Evolutionary conservation across 2,329 filamentous ascomycete genomes (phyloP).

Genomic region (Tolypocladium paradoxum): DNA sequence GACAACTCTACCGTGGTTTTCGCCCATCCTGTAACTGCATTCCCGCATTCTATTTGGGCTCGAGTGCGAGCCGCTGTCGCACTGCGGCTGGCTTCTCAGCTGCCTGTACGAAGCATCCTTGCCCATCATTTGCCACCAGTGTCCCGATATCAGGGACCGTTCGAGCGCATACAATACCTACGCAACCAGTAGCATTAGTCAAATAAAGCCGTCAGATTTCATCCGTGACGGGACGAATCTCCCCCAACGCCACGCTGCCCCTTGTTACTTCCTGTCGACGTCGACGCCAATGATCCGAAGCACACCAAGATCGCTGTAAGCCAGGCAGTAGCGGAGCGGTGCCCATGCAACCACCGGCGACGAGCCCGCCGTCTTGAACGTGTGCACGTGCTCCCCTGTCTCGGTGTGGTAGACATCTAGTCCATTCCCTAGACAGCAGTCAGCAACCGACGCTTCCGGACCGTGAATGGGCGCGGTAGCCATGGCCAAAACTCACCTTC

Average conservation of each 20-base stretch:
- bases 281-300: slow-evolving; percentile 59
- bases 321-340: slow-evolving; percentile 61
- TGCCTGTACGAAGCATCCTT: background rate
- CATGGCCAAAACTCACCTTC: slow-evolving; percentile 39
- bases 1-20: background rate
- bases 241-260: too few relatives aligned
- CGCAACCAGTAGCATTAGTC: background rate
- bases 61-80: background rate
- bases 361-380: slow-evolving; percentile 55
- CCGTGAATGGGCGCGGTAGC: background rate
- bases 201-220: background rate
- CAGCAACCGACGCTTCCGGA: background rate
- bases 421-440: slow-evolving; percentile 35
- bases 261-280: slow-evolving; percentile 25
- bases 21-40: background rate
- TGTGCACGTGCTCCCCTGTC: slow-evolving; percentile 62
- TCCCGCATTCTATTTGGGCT: background rate
- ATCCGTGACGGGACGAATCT: background rate
- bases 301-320: slow-evolving; percentile 59
- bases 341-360: slow-evolving; percentile 66
- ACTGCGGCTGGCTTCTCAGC: background rate
- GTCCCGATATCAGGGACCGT: background rate
- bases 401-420: slow-evolving; percentile 63
- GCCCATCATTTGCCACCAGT: background rate
- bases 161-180: background rate